Evolutionary conservation across 163 green algal genomes (phyloP), one percentile per base, ranked within the genome.

Genomic region (Chlamydomonas reinhardtii): DNA sequence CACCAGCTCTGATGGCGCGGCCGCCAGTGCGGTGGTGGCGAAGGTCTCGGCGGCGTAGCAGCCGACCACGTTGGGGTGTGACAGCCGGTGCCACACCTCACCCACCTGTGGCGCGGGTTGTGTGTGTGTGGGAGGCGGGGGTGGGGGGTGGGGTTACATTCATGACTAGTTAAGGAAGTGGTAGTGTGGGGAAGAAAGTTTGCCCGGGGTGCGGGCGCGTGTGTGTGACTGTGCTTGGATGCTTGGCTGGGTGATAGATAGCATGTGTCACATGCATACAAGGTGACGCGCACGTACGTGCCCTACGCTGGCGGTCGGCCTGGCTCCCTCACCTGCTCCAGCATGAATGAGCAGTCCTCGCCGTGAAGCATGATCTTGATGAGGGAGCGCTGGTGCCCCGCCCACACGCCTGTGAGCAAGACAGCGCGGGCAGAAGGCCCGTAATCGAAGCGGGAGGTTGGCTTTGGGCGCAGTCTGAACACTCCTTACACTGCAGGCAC

Each of bases 31-130:
- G 4, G 69, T 8, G 4, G 54, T 59, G 15, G 35, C 24, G 35
- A 79, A 73, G n/a, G 80, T 86, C 29, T 86, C 80, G 24, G 80
- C 69, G 9, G 56, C 80, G 20, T n/a, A 54, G 80, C 80, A 86
- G 34, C 70, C n/a, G 16, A 79, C 80, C 2, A 86, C 66, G 80
- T 86, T 79, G 15, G 80, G 68, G 69, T 86, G 80, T 6, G 35
- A 59, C 56, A 86, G 80, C 4, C 80, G 69, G 22, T 34, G 73
- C 80, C 80, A 86, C 54, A 86, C 80, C 70, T 86, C 80, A 8
- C 70, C 80, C 34, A 86, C 69, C 69, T 74, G 69, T 12, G 20
- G 25, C 25, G 62, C 11, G 27, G 62, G 24, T 24, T 17, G 25
- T 20, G 22, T 17, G 62, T 24, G 62, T 69, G 25, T 31, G n/a